These are phyloP conservation scores for Bassia scoparia DNA, from an alignment of 148 eudicot species.

Conservation along the genomic window DNA sequence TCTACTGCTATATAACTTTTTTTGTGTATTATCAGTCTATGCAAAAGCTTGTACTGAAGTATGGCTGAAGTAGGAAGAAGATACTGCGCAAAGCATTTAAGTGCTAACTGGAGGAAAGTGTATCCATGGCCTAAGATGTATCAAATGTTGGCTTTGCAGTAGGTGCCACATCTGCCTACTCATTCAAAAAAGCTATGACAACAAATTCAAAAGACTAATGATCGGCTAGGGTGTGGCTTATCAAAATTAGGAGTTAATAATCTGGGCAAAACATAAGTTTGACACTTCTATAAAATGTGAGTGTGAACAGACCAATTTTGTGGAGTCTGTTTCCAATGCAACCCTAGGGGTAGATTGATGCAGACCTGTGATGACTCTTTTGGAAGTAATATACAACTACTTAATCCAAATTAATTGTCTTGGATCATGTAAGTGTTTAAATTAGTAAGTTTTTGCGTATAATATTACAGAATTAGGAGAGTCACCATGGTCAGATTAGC, in stretches of 20 bases:
- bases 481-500: background rate
- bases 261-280: background rate
- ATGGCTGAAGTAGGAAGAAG: constrained; percentile 1
- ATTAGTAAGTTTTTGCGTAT: no score
- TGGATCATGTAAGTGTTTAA: no score
- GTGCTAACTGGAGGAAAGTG: background rate
- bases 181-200: constrained; percentile 6
- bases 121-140: background rate
- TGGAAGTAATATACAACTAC: background rate
- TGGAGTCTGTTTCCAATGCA: background rate
- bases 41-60: background rate
- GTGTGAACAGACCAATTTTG: background rate
- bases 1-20: no score
- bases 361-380: background rate
- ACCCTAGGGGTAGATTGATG: background rate
- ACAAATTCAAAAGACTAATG: background rate
- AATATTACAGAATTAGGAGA: background rate
- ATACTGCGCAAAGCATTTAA: background rate
- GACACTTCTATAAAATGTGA: background rate
- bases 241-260: background rate
- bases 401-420: background rate
- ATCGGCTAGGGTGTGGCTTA: background rate
- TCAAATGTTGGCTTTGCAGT: background rate
- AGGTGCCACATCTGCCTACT: background rate
- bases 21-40: background rate